Evolutionary conservation across 2,329 filamentous ascomycete genomes (phyloP).

Genomic region (Ophiostoma ips): DNA sequence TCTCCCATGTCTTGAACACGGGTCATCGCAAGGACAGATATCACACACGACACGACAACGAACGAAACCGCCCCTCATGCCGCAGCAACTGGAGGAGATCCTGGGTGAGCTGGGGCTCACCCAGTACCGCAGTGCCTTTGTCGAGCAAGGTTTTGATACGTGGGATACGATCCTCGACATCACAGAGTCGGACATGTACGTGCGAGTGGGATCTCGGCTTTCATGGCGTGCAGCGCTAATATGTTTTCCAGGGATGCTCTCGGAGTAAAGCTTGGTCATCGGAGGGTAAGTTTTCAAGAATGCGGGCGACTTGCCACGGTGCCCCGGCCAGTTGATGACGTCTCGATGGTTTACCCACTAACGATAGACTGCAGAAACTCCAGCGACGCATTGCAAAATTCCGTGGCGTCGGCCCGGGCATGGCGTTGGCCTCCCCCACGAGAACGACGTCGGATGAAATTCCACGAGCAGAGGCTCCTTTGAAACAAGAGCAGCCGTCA

Average conservation of each 20-base stretch:
- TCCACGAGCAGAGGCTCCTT: slow-evolving; percentile 30
- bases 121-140: slow-evolving; percentile 60
- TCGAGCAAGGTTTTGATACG: slow-evolving; percentile 70
- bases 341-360: neutral
- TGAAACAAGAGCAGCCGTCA: slow-evolving; percentile 5
- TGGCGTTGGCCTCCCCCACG: slow-evolving; percentile 34
- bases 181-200: slow-evolving; percentile 69
- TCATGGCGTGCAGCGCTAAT: neutral
- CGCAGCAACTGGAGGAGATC: slow-evolving; percentile 46
- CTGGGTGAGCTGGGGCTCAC: slow-evolving; percentile 64
- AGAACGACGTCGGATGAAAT: slow-evolving; percentile 43
- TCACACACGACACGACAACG: neutral
- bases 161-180: slow-evolving; percentile 78
- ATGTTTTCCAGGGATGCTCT: slow-evolving; percentile 44
- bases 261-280: slow-evolving; percentile 66
- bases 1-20: slow-evolving; percentile 1
- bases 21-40: neutral
- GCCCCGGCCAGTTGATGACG: too few species aligned
- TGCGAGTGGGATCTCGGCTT: slow-evolving; percentile 10
- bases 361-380: slow-evolving; percentile 44
- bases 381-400: slow-evolving; percentile 69
- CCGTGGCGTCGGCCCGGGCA: slow-evolving; percentile 45
- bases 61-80: slow-evolving; percentile 29
- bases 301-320: neutral
- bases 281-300: slow-evolving; percentile 44